Base-by-base conservation (phyloP, 305 asterid species). In the Petunia hybrid region DNA sequence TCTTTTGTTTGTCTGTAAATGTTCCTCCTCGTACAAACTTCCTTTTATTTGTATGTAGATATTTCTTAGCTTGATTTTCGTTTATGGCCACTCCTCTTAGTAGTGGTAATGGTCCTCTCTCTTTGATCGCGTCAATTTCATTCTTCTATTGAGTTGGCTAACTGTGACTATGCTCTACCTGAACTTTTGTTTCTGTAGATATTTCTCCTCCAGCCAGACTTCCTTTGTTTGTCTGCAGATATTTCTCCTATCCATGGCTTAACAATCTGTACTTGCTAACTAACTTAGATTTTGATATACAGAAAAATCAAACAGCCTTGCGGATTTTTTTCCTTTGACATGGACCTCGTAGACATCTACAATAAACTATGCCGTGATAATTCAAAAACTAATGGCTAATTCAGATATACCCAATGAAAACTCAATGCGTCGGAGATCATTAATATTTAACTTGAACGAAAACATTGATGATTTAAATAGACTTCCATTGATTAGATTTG, bases 341-440 rank as follows among this genome's bases (percentile, higher is more conserved):
- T 68, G 76, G 14, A 68, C 76, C n/a, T 7, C n/a, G 8, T 22
- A 4, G 10, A 22, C 31, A 22, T 22, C 31, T 1, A 22, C 0
- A 22, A 22, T 22, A 22, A 0, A 22, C 31, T 22, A 22, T 22
- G 31, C 1, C 31, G 1, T 22, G 56, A 51, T 51, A 13, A 51
- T 51, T 51, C 10, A 51, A 13, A 9, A 51, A 51, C 56, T 51
- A 51, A 13, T 51, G 8, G 8, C 56, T 51, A 51, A 51, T 13
- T 51, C 61, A 9, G 77, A 61, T 46, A 6, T 60, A 46, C 22
- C 61, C 77, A 46, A 8, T 48, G 77, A 48, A 46, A 31, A 71
- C 46, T 16, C 13, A 9, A 43, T 22, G 42, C 45, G 35, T 48
- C 35, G 61, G 43, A 71, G 10, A 22, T 22, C 6, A 31, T 7